Conservation (phyloP, 805 yeast genomes). For the Teunomyces lycoperdinae region DNA sequence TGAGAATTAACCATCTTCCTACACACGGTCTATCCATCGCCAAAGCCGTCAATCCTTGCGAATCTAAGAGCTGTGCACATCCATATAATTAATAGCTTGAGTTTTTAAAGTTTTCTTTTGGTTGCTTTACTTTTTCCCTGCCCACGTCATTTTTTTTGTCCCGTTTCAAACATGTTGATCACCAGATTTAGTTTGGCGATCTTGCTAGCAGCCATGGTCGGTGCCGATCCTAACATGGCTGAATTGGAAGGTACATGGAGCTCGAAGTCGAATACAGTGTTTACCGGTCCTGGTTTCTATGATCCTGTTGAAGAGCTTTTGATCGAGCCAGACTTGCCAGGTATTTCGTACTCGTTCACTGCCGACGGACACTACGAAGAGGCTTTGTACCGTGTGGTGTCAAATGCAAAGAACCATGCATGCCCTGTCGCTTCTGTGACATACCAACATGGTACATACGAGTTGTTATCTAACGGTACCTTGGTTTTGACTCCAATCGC, state of each 20-base stretch:
- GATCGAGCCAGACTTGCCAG: slow-evolving; percentile 95
- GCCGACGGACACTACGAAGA: slow-evolving; percentile 89
- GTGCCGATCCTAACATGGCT: slow-evolving; percentile 35
- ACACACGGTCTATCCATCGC: no score
- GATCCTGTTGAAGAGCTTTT: slow-evolving; percentile 95
- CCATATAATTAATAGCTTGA: no score
- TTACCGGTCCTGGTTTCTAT: slow-evolving; percentile 94
- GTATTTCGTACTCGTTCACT: slow-evolving; percentile 89
- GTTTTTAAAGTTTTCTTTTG: no score
- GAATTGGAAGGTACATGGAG: slow-evolving; percentile 90
- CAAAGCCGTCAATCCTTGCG: no score
- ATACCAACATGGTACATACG: slow-evolving; percentile 87
- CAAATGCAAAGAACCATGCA: slow-evolving; percentile 69
- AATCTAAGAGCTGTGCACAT: no score
- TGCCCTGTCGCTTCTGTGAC: slow-evolving; percentile 83
- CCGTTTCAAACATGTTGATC: neutral
- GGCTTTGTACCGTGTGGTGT: slow-evolving; percentile 75
- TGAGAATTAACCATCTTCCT: neutral
- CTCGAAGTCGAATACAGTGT: slow-evolving; percentile 87
- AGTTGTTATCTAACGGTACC: slow-evolving; percentile 60
- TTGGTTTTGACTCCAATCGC: slow-evolving; percentile 67
- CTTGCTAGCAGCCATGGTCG: slow-evolving; percentile 10
- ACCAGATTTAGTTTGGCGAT: slow-evolving; percentile 5
- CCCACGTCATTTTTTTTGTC: neutral
- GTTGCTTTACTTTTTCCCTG: no score